A percentile compares a stretch with the other conserved stretches of the same genome.
These are phyloP conservation scores for Cystobasidium onofrii DNA, from an alignment of 768 basidiomycete species.

Conservation along the genomic window DNA sequence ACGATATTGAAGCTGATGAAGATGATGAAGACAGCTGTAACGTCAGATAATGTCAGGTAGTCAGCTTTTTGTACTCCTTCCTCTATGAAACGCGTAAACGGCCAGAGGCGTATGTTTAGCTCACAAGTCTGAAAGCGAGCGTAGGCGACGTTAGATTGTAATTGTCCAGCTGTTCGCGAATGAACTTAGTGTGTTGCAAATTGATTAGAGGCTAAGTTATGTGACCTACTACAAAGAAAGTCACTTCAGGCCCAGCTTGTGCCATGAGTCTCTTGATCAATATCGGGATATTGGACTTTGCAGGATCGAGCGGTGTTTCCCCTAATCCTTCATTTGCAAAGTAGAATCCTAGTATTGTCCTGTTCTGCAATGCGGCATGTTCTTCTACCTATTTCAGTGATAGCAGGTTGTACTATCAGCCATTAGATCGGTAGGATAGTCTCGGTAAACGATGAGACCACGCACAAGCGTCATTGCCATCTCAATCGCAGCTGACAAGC, in stretches of 20 bases:
- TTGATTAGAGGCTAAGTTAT: too few relatives aligned
- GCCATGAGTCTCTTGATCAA: slow-evolving; percentile 14
- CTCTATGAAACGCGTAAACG: too few relatives aligned
- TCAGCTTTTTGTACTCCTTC: too few relatives aligned
- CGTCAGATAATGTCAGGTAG: too few relatives aligned
- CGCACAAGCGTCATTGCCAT: slow-evolving; percentile 49
- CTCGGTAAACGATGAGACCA: too few relatives aligned
- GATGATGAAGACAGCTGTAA: not conserved
- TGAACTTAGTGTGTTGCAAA: too few relatives aligned
- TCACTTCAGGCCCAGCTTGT: not conserved
- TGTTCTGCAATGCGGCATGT: slow-evolving; percentile 30
- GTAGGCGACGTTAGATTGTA: not conserved
- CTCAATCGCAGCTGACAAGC: slow-evolving; percentile 76
- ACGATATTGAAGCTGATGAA: not conserved
- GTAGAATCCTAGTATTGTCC: slow-evolving; percentile 40
- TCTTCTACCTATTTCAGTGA: slow-evolving; percentile 37
- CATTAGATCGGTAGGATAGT: too few relatives aligned
- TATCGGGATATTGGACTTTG: not conserved
- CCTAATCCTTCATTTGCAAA: slow-evolving; percentile 50
- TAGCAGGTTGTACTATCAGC: not conserved
- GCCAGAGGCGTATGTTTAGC: not conserved
- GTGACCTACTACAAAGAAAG: not conserved
- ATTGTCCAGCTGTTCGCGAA: slow-evolving; percentile 5
- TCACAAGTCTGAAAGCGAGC: slow-evolving; percentile 10
- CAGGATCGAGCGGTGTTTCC: slow-evolving; percentile 46